A percentile compares a stretch with the other conserved stretches of the same genome.
Conservation (phyloP, 2,329 filamentous ascomycete genomes). For the Tolypocladium guangdongense region DNA sequence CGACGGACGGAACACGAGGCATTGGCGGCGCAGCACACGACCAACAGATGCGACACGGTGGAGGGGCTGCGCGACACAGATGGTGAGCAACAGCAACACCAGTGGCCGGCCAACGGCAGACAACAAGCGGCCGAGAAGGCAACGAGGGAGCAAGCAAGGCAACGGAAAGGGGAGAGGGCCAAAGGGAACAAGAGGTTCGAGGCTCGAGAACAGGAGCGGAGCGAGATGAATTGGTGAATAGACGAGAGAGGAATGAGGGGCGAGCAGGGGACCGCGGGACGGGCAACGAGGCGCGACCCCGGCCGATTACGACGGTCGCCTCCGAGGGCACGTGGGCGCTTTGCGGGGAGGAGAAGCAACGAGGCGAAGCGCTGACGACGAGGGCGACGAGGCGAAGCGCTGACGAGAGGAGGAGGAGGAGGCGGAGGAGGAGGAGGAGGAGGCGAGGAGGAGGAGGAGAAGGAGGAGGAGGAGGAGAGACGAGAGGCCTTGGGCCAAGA, state of each 20-base stretch:
- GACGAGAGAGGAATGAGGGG: neutral
- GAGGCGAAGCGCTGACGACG: neutral
- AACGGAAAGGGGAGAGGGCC: no score
- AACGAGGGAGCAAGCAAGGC: neutral
- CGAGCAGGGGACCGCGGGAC: neutral
- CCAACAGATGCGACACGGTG: neutral
- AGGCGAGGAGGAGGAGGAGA: neutral
- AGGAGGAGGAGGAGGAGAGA: neutral
- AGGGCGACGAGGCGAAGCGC: no score
- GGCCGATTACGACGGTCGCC: neutral
- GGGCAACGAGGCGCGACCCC: neutral
- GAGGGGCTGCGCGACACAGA: neutral
- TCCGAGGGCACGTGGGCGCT: neutral
- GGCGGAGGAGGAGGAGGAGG: neutral
- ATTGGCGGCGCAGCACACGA: neutral
- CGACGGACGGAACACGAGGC: neutral
- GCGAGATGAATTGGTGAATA: neutral
- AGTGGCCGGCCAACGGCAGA: neutral
- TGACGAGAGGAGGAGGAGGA: neutral
- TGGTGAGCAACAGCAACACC: neutral
- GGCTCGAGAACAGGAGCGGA: neutral
- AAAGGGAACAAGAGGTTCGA: neutral
- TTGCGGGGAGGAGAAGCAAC: neutral
- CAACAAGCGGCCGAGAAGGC: neutral
- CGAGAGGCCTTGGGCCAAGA: no score